Base-by-base conservation (phyloP, 78 protist genomes). In the Speleostelium caveatum region DNA sequence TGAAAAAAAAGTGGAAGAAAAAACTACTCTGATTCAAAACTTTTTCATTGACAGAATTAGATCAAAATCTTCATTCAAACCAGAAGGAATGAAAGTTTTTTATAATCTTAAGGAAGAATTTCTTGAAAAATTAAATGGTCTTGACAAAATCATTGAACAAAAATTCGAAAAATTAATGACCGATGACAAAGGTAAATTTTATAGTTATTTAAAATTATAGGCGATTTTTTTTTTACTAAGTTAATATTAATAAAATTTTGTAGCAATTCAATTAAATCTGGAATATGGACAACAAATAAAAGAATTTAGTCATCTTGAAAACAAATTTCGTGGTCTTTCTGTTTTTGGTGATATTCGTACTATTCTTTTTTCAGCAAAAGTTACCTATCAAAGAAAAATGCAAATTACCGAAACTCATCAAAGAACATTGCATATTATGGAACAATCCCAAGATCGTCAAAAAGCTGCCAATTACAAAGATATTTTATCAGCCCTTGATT, bases 341-440 rank as follows among this genome's bases (percentile, higher is more conserved):
- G 72, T 63, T 63, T 63, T 63, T 36, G 72, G 72, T 21, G 72
- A 63, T 63, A 63, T 63, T 16, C 53, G 49, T 36, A 7, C 36
- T 22, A 63, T 63, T 63, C 72, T 63, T 22, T 0, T 36, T 36
- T 63, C 72, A 35, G 14, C 49, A 63, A 35, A 19, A 36, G 3
- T 4, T 7, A 63, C 72, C 28, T 63, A 35, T 63, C 0, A 63
- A 63, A n/a, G n/a, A n/a, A n/a, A n/a, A n/a, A n/a, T n/a, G n/a
- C 72, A 63, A 63, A 26, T 36, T 5, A 30, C 14, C 39, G 49
- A 63, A 36, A n/a, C n/a, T n/a, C n/a, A n/a, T n/a, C n/a, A n/a
- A n/a, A n/a, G n/a, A n/a, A n/a, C n/a, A n/a, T n/a, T n/a, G n/a
- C n/a, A n/a, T n/a, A 35, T 63, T 63, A 49, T 49, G 17, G 16